Percentiles rank a stretch among this genome's conserved stretches.
Conservation (phyloP, 352 stramenopile genomes). For the Globisporangium viniferum region DNA sequence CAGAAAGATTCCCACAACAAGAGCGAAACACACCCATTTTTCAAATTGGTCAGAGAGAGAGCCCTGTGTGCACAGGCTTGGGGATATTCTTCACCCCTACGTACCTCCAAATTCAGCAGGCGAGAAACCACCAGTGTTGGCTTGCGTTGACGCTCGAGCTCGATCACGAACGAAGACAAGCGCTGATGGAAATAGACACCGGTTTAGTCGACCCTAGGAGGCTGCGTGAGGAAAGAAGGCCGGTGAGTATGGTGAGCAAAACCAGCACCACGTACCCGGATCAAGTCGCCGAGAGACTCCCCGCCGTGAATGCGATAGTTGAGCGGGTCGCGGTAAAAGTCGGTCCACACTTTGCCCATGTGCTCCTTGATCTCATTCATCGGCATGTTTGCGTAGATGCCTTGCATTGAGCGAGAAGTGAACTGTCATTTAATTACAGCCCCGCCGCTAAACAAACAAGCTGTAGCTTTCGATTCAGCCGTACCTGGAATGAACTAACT, state of each 20-base stretch:
- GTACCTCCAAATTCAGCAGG: slow-evolving; percentile 38
- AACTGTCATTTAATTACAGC: background rate
- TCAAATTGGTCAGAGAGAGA: background rate
- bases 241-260: background rate
- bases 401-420: slow-evolving; percentile 12
- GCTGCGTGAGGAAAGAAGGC: background rate
- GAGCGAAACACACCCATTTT: background rate
- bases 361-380: slow-evolving; percentile 33
- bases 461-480: background rate
- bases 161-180: slow-evolving; percentile 46
- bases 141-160: slow-evolving; percentile 40
- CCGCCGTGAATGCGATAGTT: slow-evolving; percentile 47
- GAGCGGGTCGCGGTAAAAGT: slow-evolving; percentile 44
- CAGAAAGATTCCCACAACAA: background rate
- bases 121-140: slow-evolving; percentile 41
- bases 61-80: background rate
- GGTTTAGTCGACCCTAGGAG: background rate
- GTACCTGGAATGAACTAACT: too few species aligned
- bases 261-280: slow-evolving; percentile 26
- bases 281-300: slow-evolving; percentile 43
- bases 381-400: slow-evolving; percentile 40
- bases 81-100: background rate
- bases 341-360: slow-evolving; percentile 30
- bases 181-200: slow-evolving; percentile 19
- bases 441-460: background rate